Evolutionary conservation across 441 rosid species (phyloP).

Genomic region (Pelargonium cotyledonis): DNA sequence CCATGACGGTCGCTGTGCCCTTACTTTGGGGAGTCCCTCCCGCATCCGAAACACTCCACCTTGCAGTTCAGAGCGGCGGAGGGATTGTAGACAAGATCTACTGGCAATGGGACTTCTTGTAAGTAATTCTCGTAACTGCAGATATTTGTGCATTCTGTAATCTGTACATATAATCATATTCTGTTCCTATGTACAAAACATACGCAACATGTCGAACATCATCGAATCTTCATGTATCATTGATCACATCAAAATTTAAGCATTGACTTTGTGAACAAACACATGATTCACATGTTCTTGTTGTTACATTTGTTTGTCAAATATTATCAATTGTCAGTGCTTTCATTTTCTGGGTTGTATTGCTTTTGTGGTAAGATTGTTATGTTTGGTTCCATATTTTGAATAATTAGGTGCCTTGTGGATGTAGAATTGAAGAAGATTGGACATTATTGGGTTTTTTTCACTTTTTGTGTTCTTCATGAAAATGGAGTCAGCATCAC

Average conservation of each 20-base stretch:
- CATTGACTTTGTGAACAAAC: no score
- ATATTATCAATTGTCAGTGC: no score
- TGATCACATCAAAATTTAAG: not conserved
- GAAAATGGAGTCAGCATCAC: no score
- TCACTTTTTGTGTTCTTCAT: no score
- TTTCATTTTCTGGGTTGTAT: no score
- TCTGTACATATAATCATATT: slow-evolving; percentile 32
- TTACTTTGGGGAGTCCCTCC: slow-evolving; percentile 96
- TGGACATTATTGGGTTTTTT: no score
- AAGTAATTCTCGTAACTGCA: slow-evolving; percentile 29
- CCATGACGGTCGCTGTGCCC: slow-evolving; percentile 84
- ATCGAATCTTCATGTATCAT: slow-evolving; percentile 10
- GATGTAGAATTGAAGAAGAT: no score
- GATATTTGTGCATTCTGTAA: slow-evolving; percentile 18
- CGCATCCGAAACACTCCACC: slow-evolving; percentile 84
- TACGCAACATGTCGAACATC: not conserved
- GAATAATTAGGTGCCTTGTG: no score
- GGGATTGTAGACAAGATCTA: slow-evolving; percentile 85
- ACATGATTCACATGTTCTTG: no score
- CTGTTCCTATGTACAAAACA: slow-evolving; percentile 31
- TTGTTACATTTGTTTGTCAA: no score
- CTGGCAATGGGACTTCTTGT: slow-evolving; percentile 88
- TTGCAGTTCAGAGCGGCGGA: slow-evolving; percentile 81
- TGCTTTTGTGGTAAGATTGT: no score
- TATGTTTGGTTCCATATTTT: no score